Percentiles rank a stretch among this genome's conserved stretches.
These are phyloP conservation scores for Grosmannia penicillata DNA, from an alignment of 2,329 filamentous ascomycete species.

Conservation along the genomic window DNA sequence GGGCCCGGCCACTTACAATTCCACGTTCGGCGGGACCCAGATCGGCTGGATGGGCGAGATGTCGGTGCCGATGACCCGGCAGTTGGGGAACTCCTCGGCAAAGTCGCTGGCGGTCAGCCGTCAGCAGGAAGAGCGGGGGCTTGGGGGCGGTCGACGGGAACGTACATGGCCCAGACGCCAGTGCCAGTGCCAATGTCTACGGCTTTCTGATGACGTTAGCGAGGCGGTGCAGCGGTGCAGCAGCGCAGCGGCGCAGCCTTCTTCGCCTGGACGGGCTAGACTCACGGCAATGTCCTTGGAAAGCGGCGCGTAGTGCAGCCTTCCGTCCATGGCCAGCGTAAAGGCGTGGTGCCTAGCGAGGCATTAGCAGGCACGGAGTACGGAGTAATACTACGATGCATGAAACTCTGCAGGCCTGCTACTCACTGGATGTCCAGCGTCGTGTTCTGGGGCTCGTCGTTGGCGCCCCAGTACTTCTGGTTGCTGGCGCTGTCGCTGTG, in stretches of 20 bases:
- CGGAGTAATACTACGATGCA: too few relatives aligned
- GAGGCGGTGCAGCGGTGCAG: constrained; percentile 29
- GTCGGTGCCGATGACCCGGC: constrained; percentile 25
- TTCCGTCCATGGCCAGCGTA: constrained; percentile 12
- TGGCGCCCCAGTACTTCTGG: constrained; percentile 8
- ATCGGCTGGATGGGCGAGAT: constrained; percentile 22
- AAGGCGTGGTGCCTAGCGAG: constrained; percentile 13
- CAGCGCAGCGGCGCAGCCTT: constrained; percentile 33
- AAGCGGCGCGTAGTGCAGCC: constrained; percentile 14
- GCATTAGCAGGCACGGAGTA: neutral
- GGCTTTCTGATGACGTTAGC: constrained; percentile 9
- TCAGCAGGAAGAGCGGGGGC: neutral
- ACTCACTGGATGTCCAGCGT: neutral
- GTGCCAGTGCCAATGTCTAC: constrained; percentile 7
- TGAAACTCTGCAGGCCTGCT: neutral
- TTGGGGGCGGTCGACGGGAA: neutral
- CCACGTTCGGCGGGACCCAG: constrained; percentile 6
- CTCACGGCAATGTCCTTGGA: constrained; percentile 4
- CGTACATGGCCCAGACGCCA: constrained; percentile 27
- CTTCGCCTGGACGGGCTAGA: constrained; percentile 15
- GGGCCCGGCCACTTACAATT: constrained; percentile 4
- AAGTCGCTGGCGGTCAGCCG: constrained; percentile 3
- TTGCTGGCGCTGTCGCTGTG: constrained; percentile 13
- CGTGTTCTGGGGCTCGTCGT: constrained; percentile 13
- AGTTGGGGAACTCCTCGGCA: constrained; percentile 21